phyloP scores from a whole-genome alignment of 2,329 filamentous ascomycete species.

The Acrodontium crateriforme region DNA sequence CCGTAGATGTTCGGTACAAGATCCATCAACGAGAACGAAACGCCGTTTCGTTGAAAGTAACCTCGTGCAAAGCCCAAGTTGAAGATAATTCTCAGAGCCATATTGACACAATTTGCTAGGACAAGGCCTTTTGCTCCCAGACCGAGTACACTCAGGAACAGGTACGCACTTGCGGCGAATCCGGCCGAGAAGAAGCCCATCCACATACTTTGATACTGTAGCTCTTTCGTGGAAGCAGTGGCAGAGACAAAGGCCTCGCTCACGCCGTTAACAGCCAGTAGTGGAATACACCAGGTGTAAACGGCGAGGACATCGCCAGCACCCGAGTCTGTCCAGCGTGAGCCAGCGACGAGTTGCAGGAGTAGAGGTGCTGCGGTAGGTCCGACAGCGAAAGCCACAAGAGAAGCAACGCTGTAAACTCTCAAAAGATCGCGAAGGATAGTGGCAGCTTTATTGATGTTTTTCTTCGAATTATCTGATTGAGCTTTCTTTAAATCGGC shows the following conservation, averaged over 20 bases:
- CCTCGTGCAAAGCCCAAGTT: conserved; percentile 55
- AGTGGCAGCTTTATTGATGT: conserved; percentile 26
- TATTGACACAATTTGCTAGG: conserved; percentile 77
- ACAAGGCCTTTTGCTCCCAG: conserved; percentile 72
- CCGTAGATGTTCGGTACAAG: conserved; percentile 22
- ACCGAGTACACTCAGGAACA: conserved; percentile 55
- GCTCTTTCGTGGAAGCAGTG: conserved; percentile 60
- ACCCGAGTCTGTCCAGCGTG: conserved; percentile 59
- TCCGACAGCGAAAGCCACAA: conserved; percentile 54
- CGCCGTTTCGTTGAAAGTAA: conserved; percentile 43
- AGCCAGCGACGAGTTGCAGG: conserved; percentile 61
- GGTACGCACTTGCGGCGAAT: conserved; percentile 61
- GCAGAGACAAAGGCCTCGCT: conserved; percentile 86
- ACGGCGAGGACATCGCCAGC: conserved; percentile 60
- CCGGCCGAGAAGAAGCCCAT: conserved; percentile 70
- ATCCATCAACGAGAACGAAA: conserved; percentile 13
- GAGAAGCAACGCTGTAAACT: conserved; percentile 60
- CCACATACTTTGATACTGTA: conserved; percentile 65
- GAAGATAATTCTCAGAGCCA: conserved; percentile 74
- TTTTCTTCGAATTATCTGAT: background rate
- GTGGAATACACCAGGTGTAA: conserved; percentile 88
- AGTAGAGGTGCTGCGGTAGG: conserved; percentile 62
- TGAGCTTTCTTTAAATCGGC: conserved; percentile 2
- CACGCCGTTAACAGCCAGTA: conserved; percentile 82
- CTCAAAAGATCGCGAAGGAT: conserved; percentile 53